Evolutionary conservation across 306 rosid species (phyloP), one percentile per base, ranked within the genome.

Genomic region (Cicer pinnatifidum): DNA sequence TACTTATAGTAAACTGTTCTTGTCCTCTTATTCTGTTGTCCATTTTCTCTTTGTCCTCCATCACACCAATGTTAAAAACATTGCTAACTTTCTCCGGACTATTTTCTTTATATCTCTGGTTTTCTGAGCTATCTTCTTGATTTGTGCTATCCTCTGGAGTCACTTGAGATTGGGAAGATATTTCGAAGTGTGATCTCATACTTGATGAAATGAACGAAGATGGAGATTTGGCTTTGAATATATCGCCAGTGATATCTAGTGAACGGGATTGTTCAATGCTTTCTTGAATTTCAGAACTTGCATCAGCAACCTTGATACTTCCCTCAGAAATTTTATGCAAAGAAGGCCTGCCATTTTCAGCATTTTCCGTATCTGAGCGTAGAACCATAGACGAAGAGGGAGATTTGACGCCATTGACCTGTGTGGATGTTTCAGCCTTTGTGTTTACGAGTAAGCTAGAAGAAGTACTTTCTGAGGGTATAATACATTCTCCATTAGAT

Each of bases 261-360:
- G 8, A 64, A 8, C 3, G 8, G n/a, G 71, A 66, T 53, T 75
- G 65, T 77, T 73, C 83, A 70, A 45, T 70, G 51, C 47, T 80
- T 80, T 86, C 85, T 77, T 65, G 80, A 78, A 72, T 45, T 78
- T 71, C 71, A 72, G 11, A n/a, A 78, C 78, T 82, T 50, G 58
- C 70, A 46, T 67, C 78, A 69, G 75, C 59, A 69, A 28, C 63
- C 78, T 77, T 63, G 80, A 64, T 38, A 41, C 61, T 79, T 71
- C 75, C 80, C 80, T 67, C 61, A 10, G 72, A 77, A 76, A 44
- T 19, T 50, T 63, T 68, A 73, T 81, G 73, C 23, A 17, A 77
- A 50, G 78, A 78, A 72, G 46, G 17, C 23, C 45, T 54, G 46
- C 63, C 73, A 80, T 33, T 54, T 15, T 72, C 47, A 57, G 61